These are phyloP conservation scores for Fusarium mangiferae DNA, from an alignment of 2,329 filamentous ascomycete species.

Conservation along the genomic window DNA sequence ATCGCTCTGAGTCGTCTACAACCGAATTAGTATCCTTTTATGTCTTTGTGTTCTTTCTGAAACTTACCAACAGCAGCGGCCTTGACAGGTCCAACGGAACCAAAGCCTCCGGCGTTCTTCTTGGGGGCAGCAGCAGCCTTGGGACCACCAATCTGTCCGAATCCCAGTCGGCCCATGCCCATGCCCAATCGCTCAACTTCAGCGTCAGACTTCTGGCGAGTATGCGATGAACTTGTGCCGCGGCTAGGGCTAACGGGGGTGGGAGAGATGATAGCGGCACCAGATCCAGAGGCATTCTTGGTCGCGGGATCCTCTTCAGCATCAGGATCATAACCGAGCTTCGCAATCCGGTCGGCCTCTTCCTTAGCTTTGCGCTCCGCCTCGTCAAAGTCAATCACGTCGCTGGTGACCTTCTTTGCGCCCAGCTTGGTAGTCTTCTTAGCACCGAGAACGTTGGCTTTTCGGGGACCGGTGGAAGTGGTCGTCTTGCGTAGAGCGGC, in stretches of 20 bases:
- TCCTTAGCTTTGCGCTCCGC: slow-evolving; percentile 97
- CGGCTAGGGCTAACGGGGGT: slow-evolving; percentile 77
- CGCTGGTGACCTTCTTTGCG: slow-evolving; percentile 86
- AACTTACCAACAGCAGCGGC: slow-evolving; percentile 72
- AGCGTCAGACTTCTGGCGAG: slow-evolving; percentile 71
- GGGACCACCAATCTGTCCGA: slow-evolving; percentile 80
- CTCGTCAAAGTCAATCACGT: slow-evolving; percentile 94
- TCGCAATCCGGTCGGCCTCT: slow-evolving; percentile 94
- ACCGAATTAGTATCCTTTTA: slow-evolving; percentile 9
- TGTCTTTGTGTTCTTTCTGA: not conserved
- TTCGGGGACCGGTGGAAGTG: slow-evolving; percentile 73
- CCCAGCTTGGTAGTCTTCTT: slow-evolving; percentile 88
- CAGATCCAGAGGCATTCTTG: slow-evolving; percentile 59
- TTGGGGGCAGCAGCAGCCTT: slow-evolving; percentile 67
- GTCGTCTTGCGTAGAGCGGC: slow-evolving; percentile 83
- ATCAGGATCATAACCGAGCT: slow-evolving; percentile 94
- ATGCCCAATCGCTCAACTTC: slow-evolving; percentile 92
- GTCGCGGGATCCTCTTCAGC: slow-evolving; percentile 73
- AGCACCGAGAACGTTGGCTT: slow-evolving; percentile 84
- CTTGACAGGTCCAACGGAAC: slow-evolving; percentile 81
- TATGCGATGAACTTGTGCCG: slow-evolving; percentile 65
- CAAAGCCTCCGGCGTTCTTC: slow-evolving; percentile 87
- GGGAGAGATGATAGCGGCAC: slow-evolving; percentile 74
- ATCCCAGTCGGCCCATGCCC: slow-evolving; percentile 86
- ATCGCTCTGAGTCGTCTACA: slow-evolving; percentile 79